phyloP scores from a whole-genome alignment of 2,329 filamentous ascomycete genomes.

The Meredithiella fracta region DNA sequence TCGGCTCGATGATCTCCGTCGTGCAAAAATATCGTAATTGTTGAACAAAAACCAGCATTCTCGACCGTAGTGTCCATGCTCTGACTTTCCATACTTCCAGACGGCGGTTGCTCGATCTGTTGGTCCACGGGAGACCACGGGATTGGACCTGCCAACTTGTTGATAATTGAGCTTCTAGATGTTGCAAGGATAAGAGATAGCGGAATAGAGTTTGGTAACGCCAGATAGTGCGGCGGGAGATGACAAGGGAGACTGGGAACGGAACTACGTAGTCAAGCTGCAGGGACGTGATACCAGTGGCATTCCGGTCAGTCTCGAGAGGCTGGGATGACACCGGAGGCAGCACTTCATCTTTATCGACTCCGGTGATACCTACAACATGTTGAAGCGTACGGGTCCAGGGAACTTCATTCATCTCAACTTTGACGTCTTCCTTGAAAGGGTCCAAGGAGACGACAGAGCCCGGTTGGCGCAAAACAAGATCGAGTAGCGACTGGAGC shows the following conservation, averaged over 20 bases:
- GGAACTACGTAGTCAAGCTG: conserved; percentile 90
- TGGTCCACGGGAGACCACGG: conserved; percentile 64
- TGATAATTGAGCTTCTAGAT: conserved; percentile 75
- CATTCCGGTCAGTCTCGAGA: conserved; percentile 69
- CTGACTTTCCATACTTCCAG: conserved; percentile 87
- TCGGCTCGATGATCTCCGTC: conserved; percentile 90
- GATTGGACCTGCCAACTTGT: conserved; percentile 83
- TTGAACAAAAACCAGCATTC: conserved; percentile 95
- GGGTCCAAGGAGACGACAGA: conserved; percentile 87
- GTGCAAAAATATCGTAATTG: conserved; percentile 95
- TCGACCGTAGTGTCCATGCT: conserved; percentile 76
- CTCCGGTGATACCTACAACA: conserved; percentile 89
- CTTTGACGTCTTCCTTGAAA: conserved; percentile 96
- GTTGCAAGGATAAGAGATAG: conserved; percentile 75
- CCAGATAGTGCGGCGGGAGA: conserved; percentile 91
- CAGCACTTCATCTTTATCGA: conserved; percentile 75
- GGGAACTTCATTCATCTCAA: conserved; percentile 89
- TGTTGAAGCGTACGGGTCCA: conserved; percentile 89
- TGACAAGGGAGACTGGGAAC: conserved; percentile 87
- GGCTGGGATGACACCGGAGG: conserved; percentile 52
- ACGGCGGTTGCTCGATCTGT: conserved; percentile 53
- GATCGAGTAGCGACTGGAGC: conserved; percentile 84
- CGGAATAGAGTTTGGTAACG: conserved; percentile 93
- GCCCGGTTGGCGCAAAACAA: conserved; percentile 89
- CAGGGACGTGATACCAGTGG: conserved; percentile 77